Conservation (phyloP, 768 basidiomycete species). For the Tephrocybe sp. region DNA sequence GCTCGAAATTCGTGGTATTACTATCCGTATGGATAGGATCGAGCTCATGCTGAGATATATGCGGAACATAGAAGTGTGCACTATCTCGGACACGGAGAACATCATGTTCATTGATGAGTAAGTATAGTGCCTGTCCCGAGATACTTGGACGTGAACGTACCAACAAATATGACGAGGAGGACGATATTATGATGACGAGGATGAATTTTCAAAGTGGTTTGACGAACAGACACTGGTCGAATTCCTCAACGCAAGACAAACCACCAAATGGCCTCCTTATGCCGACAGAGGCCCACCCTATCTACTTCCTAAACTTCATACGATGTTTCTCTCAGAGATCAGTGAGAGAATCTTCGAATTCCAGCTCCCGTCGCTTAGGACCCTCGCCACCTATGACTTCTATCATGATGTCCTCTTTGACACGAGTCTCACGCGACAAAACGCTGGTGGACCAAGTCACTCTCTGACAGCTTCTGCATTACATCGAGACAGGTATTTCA, state of each 20-base stretch:
- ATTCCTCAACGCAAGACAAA: background rate
- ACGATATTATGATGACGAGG: background rate
- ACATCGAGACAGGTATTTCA: background rate
- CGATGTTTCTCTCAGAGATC: background rate
- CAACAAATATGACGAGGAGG: background rate
- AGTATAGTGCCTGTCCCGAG: background rate
- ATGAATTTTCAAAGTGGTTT: background rate
- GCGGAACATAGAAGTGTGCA: background rate
- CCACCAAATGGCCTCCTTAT: background rate
- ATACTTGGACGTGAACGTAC: background rate
- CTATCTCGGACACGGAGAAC: background rate
- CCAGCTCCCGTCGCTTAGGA: background rate
- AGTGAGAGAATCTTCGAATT: background rate
- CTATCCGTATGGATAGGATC: background rate
- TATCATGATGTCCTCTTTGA: background rate
- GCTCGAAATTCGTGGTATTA: background rate
- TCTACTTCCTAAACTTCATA: background rate
- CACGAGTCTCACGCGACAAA: background rate
- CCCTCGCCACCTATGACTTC: background rate
- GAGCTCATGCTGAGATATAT: constrained; percentile 3
- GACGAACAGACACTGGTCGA: background rate
- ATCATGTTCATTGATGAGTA: background rate
- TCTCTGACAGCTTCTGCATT: background rate
- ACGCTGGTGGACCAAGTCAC: too few species aligned
- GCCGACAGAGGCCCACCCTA: background rate